These are phyloP conservation scores for Hyaloperonospora brassicae DNA, from an alignment of 352 stramenopile genomes.

Conservation along the genomic window DNA sequence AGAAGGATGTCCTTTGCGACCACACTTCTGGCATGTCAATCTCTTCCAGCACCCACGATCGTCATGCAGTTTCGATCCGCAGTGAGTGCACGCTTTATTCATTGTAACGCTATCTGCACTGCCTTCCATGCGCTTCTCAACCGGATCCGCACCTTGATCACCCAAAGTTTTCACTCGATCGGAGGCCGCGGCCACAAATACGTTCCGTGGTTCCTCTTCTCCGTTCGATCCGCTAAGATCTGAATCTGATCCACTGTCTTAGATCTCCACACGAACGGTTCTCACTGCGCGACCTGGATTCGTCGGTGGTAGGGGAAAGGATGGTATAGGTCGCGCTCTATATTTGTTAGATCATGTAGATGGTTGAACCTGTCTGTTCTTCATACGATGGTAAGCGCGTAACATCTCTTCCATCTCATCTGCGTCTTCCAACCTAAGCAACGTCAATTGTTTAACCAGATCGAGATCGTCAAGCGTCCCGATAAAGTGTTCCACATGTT, in stretches of 20 bases:
- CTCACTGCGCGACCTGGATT: neutral
- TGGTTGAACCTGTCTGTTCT: neutral
- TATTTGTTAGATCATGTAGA: neutral
- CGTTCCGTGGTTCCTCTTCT: neutral
- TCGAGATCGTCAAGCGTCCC: neutral
- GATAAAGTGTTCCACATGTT: too few relatives aligned
- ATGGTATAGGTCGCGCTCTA: neutral
- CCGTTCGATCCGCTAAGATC: neutral
- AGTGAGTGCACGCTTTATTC: too few relatives aligned
- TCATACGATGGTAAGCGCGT: neutral
- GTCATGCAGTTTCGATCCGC: slow-evolving; percentile 9
- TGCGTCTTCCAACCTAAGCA: neutral
- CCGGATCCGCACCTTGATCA: too few relatives aligned
- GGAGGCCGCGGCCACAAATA: slow-evolving; percentile 34
- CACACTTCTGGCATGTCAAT: slow-evolving; percentile 10
- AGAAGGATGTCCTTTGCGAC: neutral
- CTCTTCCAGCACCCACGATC: slow-evolving; percentile 9
- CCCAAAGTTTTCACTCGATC: too few relatives aligned
- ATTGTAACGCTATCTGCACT: too few relatives aligned
- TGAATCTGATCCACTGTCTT: neutral
- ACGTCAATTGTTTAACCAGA: neutral
- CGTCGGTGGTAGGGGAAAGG: neutral
- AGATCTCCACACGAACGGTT: neutral
- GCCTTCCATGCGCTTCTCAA: too few relatives aligned
- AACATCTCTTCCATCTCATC: neutral